A percentile compares a stretch with the other conserved stretches of the same genome.
Evolutionary conservation across 805 yeast species (phyloP).

Genomic region (Pichia phayaonensis): DNA sequence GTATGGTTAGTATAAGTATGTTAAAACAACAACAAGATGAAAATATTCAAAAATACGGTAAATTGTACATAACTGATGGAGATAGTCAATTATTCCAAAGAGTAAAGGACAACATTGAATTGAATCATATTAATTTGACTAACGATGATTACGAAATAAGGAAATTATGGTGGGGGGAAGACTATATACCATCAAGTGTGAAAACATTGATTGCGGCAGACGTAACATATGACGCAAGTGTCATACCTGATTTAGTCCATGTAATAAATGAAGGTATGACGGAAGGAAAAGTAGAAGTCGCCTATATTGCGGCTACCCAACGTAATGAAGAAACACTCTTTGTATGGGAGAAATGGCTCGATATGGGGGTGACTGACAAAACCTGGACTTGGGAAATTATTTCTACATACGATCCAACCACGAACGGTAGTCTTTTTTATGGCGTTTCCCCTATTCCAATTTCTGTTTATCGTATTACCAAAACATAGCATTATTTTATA

Average conservation of each 20-base stretch:
- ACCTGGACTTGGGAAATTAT: conserved; percentile 24
- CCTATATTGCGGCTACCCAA: conserved; percentile 62
- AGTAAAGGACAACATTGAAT: conserved; percentile 34
- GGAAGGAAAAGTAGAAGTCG: conserved; percentile 17
- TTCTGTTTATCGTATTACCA: background rate
- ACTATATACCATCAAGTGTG: conserved; percentile 31
- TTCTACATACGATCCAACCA: background rate
- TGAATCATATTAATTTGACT: conserved; percentile 31
- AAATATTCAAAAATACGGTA: conserved; percentile 1
- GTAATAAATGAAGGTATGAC: conserved; percentile 36
- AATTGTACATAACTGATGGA: conserved; percentile 58
- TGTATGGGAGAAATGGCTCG: conserved; percentile 34
- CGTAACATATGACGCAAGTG: conserved; percentile 69
- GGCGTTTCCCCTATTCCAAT: background rate
- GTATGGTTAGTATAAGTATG: conserved; percentile 55
- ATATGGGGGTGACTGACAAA: conserved; percentile 17
- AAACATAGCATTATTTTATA: background rate
- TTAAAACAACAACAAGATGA: conserved; percentile 19
- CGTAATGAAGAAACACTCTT: conserved; percentile 49
- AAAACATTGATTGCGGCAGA: conserved; percentile 75
- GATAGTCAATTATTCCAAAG: conserved; percentile 47
- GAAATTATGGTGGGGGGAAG: conserved; percentile 55
- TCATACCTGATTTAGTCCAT: conserved; percentile 46
- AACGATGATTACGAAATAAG: conserved; percentile 24
- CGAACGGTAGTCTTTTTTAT: background rate